Conservation (phyloP, 257 asterid genomes). For the Rauvolfia tetraphylla region DNA sequence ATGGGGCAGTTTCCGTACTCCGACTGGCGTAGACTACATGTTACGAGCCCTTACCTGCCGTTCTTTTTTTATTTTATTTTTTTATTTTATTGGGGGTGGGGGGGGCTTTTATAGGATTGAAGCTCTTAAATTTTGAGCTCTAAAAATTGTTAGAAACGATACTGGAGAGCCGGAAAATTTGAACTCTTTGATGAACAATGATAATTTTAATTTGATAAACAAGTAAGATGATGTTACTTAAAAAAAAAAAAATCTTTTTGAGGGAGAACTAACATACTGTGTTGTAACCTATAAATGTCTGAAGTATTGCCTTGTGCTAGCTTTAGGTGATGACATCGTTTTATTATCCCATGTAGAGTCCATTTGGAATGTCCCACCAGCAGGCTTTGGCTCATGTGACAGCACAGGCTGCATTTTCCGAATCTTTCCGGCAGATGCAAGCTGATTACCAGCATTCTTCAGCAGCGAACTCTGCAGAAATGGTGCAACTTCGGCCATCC, state of each 20-base stretch:
- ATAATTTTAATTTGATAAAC: neutral
- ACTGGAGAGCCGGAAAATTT: neutral
- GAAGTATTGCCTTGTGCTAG: neutral
- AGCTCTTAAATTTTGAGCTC: neutral
- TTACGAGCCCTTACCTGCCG: neutral
- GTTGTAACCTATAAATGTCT: neutral
- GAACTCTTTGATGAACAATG: no score
- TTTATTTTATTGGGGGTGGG: neutral
- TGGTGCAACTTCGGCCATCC: slow-evolving; percentile 27
- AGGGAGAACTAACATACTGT: no score
- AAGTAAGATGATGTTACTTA: neutral
- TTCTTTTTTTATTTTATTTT: neutral
- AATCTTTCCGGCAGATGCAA: slow-evolving; percentile 57
- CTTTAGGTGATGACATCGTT: slow-evolving; percentile 1
- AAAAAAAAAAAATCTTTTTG: neutral
- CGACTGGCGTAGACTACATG: neutral
- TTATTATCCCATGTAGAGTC: slow-evolving; percentile 55
- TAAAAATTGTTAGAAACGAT: neutral
- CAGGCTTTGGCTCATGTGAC: slow-evolving; percentile 96
- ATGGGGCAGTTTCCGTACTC: neutral
- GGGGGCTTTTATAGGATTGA: no score
- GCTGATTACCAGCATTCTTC: slow-evolving; percentile 42
- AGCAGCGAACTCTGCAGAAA: slow-evolving; percentile 28
- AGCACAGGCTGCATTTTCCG: slow-evolving; percentile 84
- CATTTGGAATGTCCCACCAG: slow-evolving; percentile 98